A percentile compares a stretch with the other conserved stretches of the same genome.
These are phyloP conservation scores for Candida odintsovae DNA, from an alignment of 805 yeast genomes.

Conservation along the genomic window DNA sequence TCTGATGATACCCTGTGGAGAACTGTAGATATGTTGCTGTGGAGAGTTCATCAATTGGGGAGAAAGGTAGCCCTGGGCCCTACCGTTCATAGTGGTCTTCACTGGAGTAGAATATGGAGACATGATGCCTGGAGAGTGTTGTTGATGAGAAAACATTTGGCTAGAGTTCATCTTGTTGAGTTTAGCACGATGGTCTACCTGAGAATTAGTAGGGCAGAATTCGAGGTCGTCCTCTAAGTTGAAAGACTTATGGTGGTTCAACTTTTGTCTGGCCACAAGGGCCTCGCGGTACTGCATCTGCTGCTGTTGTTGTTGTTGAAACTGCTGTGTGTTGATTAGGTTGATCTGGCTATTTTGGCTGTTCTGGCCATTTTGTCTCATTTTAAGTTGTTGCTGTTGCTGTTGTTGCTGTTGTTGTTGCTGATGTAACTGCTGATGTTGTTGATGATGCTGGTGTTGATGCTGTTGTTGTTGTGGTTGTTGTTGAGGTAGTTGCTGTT, in stretches of 20 bases:
- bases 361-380: not conserved
- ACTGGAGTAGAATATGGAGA: constrained; percentile 21
- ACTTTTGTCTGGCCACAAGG: constrained; percentile 37
- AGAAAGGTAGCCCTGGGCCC: constrained; percentile 7
- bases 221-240: constrained; percentile 68
- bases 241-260: constrained; percentile 62
- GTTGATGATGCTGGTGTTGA: not conserved
- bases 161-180: constrained; percentile 1
- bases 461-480: not conserved
- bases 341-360: not conserved
- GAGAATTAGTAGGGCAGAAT: constrained; percentile 57
- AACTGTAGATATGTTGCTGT: constrained; percentile 5
- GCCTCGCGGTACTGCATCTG: constrained; percentile 19
- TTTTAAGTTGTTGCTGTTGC: not conserved
- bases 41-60: constrained; percentile 14
- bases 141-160: not conserved
- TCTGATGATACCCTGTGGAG: constrained; percentile 18
- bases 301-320: constrained; percentile 11
- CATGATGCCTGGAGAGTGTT: not conserved
- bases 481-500: not conserved
- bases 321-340: constrained; percentile 6
- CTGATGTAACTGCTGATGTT: not conserved
- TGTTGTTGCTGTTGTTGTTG: not conserved
- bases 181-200: constrained; percentile 6
- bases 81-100: not conserved